phyloP scores from a whole-genome alignment of 257 asterid genomes.

The Schizonepeta tenuifolia region DNA sequence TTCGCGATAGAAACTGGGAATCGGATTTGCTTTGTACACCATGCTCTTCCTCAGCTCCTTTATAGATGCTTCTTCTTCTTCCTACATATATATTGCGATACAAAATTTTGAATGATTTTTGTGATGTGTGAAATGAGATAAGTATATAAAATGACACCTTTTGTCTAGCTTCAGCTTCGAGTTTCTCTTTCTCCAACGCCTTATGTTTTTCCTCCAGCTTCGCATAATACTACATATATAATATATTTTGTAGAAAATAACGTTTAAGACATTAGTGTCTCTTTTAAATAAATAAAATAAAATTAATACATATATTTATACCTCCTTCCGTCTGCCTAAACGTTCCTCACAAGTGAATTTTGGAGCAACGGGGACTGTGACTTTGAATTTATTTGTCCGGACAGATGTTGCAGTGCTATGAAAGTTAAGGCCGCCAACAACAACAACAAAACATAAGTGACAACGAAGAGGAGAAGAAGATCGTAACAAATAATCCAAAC shows the following conservation, averaged over 20 bases:
- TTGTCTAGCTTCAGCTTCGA: constrained; percentile 67
- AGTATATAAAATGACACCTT: constrained; percentile 54
- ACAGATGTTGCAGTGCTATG: constrained; percentile 69
- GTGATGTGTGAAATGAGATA: not conserved
- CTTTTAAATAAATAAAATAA: not conserved
- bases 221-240: constrained; percentile 73
- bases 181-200: constrained; percentile 86
- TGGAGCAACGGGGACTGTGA: constrained; percentile 87
- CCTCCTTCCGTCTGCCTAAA: constrained; percentile 78
- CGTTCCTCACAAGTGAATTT: constrained; percentile 65
- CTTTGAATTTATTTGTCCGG: constrained; percentile 53
- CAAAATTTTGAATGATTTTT: not conserved
- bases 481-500: constrained; percentile 11
- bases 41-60: constrained; percentile 84
- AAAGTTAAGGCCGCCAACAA: constrained; percentile 30
- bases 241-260: not conserved
- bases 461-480: not conserved
- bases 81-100: constrained; percentile 48
- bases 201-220: constrained; percentile 84
- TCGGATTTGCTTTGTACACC: constrained; percentile 87
- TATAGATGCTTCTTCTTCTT: constrained; percentile 74
- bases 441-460: not conserved
- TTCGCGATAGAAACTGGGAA: constrained; percentile 81
- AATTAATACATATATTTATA: constrained; percentile 24
- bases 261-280: not conserved